phyloP scores from a whole-genome alignment of 331 rosid genomes.

The Phaseolus coccineus region DNA sequence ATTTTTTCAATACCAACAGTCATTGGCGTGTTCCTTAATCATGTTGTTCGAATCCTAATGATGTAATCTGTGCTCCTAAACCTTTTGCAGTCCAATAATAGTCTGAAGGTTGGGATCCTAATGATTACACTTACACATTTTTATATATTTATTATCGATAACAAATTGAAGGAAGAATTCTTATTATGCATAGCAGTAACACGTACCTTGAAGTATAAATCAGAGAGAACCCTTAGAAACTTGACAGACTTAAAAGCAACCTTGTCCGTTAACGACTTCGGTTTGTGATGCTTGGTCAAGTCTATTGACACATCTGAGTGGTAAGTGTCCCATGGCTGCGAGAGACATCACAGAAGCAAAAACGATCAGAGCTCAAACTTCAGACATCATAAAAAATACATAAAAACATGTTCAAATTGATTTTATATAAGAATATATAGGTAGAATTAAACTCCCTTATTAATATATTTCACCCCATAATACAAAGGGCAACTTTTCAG shows the following conservation, averaged over 20 bases:
- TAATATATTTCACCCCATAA: no score
- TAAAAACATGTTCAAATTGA: not conserved
- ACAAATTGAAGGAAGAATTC: not conserved
- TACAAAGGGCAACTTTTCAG: not conserved
- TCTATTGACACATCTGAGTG: constrained; percentile 71
- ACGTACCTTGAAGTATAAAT: constrained; percentile 75
- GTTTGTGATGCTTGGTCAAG: constrained; percentile 72
- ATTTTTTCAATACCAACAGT: no score
- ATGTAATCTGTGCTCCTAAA: no score
- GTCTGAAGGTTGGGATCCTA: not conserved
- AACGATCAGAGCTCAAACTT: not conserved
- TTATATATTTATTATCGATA: not conserved
- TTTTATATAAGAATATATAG: no score
- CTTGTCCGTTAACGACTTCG: constrained; percentile 64
- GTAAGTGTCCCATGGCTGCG: constrained; percentile 83
- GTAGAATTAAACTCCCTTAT: no score
- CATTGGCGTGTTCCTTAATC: no score
- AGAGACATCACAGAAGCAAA: not conserved
- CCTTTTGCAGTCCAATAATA: no score
- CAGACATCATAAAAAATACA: not conserved
- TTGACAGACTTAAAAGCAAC: constrained; percentile 70
- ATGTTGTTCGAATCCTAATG: no score
- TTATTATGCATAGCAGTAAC: not conserved
- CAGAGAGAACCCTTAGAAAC: constrained; percentile 75
- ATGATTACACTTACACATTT: not conserved